Evolutionary conservation across 768 basidiomycete genomes (phyloP).

Genomic region (Udeniomyces megalosporus): DNA sequence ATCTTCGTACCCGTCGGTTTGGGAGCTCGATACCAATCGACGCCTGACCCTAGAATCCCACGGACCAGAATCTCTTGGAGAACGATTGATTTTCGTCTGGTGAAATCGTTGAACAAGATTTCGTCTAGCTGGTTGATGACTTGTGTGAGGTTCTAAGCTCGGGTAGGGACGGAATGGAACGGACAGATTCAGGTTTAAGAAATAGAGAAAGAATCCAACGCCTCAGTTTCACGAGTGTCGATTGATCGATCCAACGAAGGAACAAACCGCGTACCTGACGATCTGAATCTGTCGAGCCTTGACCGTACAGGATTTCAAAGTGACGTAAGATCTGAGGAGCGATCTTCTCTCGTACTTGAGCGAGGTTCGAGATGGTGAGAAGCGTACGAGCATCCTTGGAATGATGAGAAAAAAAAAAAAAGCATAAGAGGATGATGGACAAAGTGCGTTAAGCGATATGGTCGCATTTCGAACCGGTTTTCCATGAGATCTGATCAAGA

Average conservation of each 20-base stretch:
- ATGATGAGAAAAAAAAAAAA: background rate
- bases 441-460: background rate
- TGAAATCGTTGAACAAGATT: conserved; percentile 73
- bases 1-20: conserved; percentile 93
- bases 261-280: too few species aligned
- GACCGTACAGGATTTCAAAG: too few species aligned
- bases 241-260: too few species aligned
- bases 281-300: too few species aligned
- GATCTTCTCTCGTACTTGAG: too few species aligned
- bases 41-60: conserved; percentile 60
- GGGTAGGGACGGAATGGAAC: background rate
- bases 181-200: too few species aligned
- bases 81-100: conserved; percentile 59
- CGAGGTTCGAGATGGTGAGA: too few species aligned
- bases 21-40: conserved; percentile 90
- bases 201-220: too few species aligned
- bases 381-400: too few species aligned
- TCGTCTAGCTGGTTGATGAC: conserved; percentile 72
- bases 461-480: conserved; percentile 42
- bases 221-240: too few species aligned
- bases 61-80: conserved; percentile 51
- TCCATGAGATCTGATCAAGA: conserved; percentile 54
- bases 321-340: too few species aligned
- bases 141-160: conserved; percentile 60
- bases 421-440: conserved; percentile 7